These are phyloP conservation scores for Euphorbia lathyris DNA, from an alignment of 345 rosid species.

Conservation along the genomic window DNA sequence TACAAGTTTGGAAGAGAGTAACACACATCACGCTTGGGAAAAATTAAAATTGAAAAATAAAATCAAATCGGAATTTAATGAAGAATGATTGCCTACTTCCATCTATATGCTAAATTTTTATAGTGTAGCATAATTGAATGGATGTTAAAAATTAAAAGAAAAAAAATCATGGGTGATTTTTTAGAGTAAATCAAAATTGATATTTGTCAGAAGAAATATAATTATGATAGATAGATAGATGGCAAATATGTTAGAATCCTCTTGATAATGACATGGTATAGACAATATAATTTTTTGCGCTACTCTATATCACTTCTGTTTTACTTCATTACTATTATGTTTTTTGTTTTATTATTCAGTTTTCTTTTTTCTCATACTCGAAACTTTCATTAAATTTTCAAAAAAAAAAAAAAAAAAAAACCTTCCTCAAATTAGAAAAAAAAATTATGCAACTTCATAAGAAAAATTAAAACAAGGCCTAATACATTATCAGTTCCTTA, in stretches of 20 bases:
- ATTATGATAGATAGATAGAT: neutral
- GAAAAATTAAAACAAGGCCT: too few relatives aligned
- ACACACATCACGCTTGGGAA: neutral
- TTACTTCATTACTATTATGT: neutral
- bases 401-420: too few relatives aligned
- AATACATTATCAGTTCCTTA: too few relatives aligned
- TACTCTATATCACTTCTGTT: neutral
- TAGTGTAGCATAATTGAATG: neutral
- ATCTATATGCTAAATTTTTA: neutral
- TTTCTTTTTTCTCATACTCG: too few relatives aligned
- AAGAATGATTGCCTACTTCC: neutral
- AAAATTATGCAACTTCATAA: too few relatives aligned
- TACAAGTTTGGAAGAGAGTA: slow-evolving; percentile 10
- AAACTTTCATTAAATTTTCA: too few relatives aligned
- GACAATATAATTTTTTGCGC: neutral
- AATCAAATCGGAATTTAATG: neutral
- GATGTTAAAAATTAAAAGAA: neutral
- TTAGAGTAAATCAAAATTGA: neutral
- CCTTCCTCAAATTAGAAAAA: too few relatives aligned
- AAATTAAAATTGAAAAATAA: neutral
- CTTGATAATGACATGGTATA: neutral
- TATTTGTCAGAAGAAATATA: neutral
- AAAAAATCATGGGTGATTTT: neutral
- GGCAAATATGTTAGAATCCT: neutral
- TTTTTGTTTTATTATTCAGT: too few relatives aligned